Percentiles rank a stretch among this genome's conserved stretches.
These are phyloP conservation scores for Volvox reticuliferus DNA, from an alignment of 139 green algal genomes.

Conservation along the genomic window DNA sequence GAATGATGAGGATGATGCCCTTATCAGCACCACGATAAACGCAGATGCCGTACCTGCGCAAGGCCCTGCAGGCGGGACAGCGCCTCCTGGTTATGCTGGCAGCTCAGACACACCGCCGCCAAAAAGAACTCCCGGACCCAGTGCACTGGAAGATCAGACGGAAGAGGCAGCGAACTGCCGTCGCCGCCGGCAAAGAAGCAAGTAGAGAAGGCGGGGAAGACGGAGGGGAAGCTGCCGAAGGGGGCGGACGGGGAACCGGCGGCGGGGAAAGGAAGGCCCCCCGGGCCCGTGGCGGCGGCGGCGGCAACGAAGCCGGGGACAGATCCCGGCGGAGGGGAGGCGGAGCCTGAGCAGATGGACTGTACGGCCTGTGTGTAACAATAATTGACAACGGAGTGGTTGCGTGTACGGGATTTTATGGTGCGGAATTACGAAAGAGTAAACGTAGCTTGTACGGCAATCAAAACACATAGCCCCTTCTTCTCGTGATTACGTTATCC, in stretches of 20 bases:
- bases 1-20: too few relatives aligned
- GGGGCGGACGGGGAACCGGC: background rate
- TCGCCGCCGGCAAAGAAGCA: constrained; percentile 61
- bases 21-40: too few relatives aligned
- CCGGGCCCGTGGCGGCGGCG: background rate
- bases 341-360: constrained; percentile 17
- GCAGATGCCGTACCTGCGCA: constrained; percentile 25
- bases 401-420: too few relatives aligned
- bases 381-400: too few relatives aligned
- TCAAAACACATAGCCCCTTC: background rate
- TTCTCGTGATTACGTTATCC: background rate
- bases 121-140: constrained; percentile 88
- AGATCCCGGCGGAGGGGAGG: background rate
- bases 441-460: too few relatives aligned
- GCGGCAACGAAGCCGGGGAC: too few relatives aligned
- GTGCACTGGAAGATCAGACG: constrained; percentile 73
- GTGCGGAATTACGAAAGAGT: too few relatives aligned
- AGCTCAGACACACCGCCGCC: constrained; percentile 76
- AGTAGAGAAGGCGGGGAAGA: background rate
- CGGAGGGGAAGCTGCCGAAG: background rate
- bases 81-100: constrained; percentile 87
- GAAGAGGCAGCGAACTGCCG: constrained; percentile 44
- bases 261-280: background rate
- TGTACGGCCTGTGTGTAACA: constrained; percentile 35
- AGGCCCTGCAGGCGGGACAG: constrained; percentile 77